Evolutionary conservation across 2,329 filamentous ascomycete species (phyloP), one percentile per base, ranked within the genome.

Genomic region (Botrytis fabae): DNA sequence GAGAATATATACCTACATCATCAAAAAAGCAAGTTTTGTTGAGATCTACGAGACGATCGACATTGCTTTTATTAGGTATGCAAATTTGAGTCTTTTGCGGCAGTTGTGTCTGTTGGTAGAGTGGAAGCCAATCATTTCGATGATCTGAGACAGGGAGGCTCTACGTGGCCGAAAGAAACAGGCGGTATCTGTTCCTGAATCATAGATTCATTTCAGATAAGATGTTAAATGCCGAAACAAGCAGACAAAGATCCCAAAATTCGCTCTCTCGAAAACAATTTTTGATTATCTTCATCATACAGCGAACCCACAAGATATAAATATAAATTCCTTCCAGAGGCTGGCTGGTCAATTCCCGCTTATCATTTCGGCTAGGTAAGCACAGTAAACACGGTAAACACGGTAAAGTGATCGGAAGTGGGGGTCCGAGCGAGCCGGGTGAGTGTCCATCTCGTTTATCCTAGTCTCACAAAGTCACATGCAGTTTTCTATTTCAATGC

Each of bases 21-120:
- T 69, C 10, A n/a, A 42, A 32, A 69, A 42, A 59, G 51, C 48
- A 69, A 32, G 65, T 69, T 69, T 59, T 57, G 48, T 57, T 69
- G 48, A 18, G 65, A 57, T 54, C 32, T 48, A 68, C 25, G 46
- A 22, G 46, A 22, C 10, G 46, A 69, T 69, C 48, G 10, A 18
- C 65, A 69, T 69, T 42, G 46, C 64, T 40, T 68, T 57, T 38
- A 38, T 40, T 54, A 54, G 48, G 25, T n/a, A 57, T 57, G 65
- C 48, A 57, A 38, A 38, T 48, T 32, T 40, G n/a, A 22, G 4
- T 16, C 25, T 40, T 40, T 22, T 54, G 35, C 64, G 64, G 64
- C 64, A 68, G 64, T 42, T 68, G 2, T 54, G 51, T 57, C 48
- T 42, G 46, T 42, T 69, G 65, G 51, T 59, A 20, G 7, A 32